Evolutionary conservation across 345 rosid genomes (phyloP).

Genomic region (Eutrema heterophyllum): DNA sequence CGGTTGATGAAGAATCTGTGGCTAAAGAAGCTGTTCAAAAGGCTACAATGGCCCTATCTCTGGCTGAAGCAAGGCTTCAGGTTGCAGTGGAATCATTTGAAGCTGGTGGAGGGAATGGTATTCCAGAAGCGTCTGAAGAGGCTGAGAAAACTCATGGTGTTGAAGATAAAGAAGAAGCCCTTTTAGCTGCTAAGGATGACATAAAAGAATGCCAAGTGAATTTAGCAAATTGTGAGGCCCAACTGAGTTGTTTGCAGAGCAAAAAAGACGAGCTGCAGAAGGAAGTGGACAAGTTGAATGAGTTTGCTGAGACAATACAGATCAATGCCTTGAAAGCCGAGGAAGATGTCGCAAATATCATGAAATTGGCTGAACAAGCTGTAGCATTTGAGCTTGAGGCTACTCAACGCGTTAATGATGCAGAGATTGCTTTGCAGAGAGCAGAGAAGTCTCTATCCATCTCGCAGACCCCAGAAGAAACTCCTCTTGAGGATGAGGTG

Average conservation of each 20-base stretch:
- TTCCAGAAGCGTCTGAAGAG: conserved; percentile 32
- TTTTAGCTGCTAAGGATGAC: conserved; percentile 57
- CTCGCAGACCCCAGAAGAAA: conserved; percentile 44
- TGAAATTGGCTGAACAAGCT: conserved; percentile 93
- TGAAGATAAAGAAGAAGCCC: conserved; percentile 33
- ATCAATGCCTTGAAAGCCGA: conserved; percentile 69
- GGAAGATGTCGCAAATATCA: conserved; percentile 81
- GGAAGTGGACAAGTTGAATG: conserved; percentile 70
- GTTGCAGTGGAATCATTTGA: conserved; percentile 57
- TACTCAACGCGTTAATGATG: conserved; percentile 58
- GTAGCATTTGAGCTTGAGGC: conserved; percentile 88
- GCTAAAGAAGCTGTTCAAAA: conserved; percentile 74
- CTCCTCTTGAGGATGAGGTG: conserved; percentile 39
- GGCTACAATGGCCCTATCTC: conserved; percentile 78
- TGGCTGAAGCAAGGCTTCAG: conserved; percentile 78
- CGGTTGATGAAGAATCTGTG: conserved; percentile 52
- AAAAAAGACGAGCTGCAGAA: conserved; percentile 71
- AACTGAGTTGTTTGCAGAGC: conserved; percentile 47
- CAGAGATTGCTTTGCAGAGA: conserved; percentile 74
- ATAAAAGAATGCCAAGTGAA: conserved; percentile 50
- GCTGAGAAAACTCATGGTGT: conserved; percentile 27
- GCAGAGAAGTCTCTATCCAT: conserved; percentile 57
- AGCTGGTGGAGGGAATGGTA: conserved; percentile 28
- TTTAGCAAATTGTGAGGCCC: conserved; percentile 52
- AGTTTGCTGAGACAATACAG: conserved; percentile 59